Evolutionary conservation across 176 grass and related monocot genomes (phyloP).

Genomic region (Miscanthus lutarioriparius): DNA sequence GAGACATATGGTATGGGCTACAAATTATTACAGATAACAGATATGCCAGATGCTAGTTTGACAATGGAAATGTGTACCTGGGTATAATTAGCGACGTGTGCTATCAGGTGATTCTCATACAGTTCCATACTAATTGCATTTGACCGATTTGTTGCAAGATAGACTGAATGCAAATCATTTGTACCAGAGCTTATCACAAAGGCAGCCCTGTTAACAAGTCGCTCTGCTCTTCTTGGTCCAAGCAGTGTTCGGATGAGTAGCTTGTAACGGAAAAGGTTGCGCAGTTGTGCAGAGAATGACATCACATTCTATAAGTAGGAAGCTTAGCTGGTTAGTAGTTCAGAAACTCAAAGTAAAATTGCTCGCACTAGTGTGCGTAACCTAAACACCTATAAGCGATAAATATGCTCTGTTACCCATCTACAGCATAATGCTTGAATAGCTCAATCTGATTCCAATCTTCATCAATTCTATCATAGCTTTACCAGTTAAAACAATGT

Average conservation of each 20-base stretch:
- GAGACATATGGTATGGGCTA: neutral
- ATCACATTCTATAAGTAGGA: slow-evolving; percentile 41
- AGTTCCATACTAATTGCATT: slow-evolving; percentile 3
- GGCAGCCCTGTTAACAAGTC: slow-evolving; percentile 53
- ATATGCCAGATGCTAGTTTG: neutral
- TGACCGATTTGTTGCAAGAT: slow-evolving; percentile 41
- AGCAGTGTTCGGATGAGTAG: slow-evolving; percentile 40
- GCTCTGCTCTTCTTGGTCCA: slow-evolving; percentile 50
- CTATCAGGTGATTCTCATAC: slow-evolving; percentile 58
- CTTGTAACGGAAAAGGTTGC: slow-evolving; percentile 60
- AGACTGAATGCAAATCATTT: slow-evolving; percentile 52
- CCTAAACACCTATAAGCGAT: neutral
- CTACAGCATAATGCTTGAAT: neutral
- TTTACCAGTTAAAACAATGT: neutral
- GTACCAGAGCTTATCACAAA: slow-evolving; percentile 62
- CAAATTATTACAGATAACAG: neutral
- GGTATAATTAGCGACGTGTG: slow-evolving; percentile 49
- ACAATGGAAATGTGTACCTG: slow-evolving; percentile 34
- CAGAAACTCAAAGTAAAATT: neutral
- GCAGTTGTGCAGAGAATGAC: slow-evolving; percentile 53
- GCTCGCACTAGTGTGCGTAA: neutral
- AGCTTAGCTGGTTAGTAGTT: slow-evolving; percentile 1
- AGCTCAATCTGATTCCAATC: neutral
- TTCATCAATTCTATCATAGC: neutral
- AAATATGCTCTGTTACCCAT: slow-evolving; percentile 1